A percentile compares a stretch with the other conserved stretches of the same genome.
Conservation (phyloP, 2,329 filamentous ascomycete genomes). For the Monosporascus sp. region DNA sequence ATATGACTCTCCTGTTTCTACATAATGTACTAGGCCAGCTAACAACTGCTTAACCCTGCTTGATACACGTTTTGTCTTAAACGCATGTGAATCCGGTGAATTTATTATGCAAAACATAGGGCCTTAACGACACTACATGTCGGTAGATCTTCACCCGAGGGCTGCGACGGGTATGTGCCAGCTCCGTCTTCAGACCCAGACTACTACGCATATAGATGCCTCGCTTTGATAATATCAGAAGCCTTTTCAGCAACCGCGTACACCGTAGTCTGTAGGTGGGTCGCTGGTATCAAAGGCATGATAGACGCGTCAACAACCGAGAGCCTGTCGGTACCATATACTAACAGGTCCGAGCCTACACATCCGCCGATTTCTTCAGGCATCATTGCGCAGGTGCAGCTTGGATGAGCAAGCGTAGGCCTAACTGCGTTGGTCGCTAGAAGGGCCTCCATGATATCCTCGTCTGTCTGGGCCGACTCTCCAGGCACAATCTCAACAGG, state of each 20-base stretch:
- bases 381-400: slow-evolving; percentile 40
- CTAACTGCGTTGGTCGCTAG: slow-evolving; percentile 10
- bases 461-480: slow-evolving; percentile 12
- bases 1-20: too few species aligned
- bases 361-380: slow-evolving; percentile 37
- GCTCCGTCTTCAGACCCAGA: too few species aligned
- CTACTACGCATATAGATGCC: background rate
- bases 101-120: too few species aligned
- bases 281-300: slow-evolving; percentile 31
- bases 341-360: slow-evolving; percentile 34
- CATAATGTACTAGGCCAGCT: too few species aligned
- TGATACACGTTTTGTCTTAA: too few species aligned
- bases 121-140: too few species aligned
- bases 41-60: too few species aligned
- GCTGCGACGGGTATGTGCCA: too few species aligned
- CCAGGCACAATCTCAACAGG: slow-evolving; percentile 30
- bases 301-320: slow-evolving; percentile 40
- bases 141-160: too few species aligned
- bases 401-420: slow-evolving; percentile 31
- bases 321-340: slow-evolving; percentile 38
- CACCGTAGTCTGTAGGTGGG: slow-evolving; percentile 16
- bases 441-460: slow-evolving; percentile 21
- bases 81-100: too few species aligned
- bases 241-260: slow-evolving; percentile 40
- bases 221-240: slow-evolving; percentile 17